Base-by-base conservation (phyloP, 306 rosid genomes). In the Fragaria vesca region DNA sequence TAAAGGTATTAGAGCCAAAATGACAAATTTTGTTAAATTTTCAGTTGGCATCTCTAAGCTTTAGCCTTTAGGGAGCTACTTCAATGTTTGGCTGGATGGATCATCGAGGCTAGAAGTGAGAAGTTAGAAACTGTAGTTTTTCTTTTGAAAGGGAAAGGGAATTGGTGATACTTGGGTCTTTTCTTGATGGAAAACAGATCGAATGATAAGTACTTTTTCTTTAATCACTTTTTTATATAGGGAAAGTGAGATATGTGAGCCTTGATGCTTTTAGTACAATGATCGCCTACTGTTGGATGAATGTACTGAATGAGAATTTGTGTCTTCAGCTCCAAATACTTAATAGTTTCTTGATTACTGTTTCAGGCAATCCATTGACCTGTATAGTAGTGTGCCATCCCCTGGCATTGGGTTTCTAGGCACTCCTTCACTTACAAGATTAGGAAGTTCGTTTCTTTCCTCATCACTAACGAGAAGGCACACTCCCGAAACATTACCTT, bases 341-440 rank as follows among this genome's bases (percentile, higher is more conserved):
- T 15, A 6, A 62, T 45, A 70, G 32, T 17, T 10, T 71, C 13
- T 65, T 21, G 8, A 36, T 84, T 32, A 45, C 34, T 77, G 69
- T 87, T 87, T 58, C 94, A 96, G 99, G 93, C 97, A 96, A 73
- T 96, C 99, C 30, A 96, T 96, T 42, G 99, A 96, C 88, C 85
- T 96, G 73, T 89, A 93, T 51, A 88, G 99, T 69, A 96, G 98
- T 74, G 96, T 96, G 1, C 94, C 92, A 54, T 96, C 99, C 28
- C 97, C 97, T 66, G 81, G 87, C 65, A 87, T 94, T 74, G 98
- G 98, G 79, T 88, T 94, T 86, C 78, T 94, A 74, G 96, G 96
- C 70, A 90, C 96, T 68, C 80, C 97, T 36, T 55, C 98, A 34
- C 48, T 94, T 80, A 71, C 92, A n/a, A 90, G 97, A 88, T 76